A percentile compares a stretch with the other conserved stretches of the same genome.
These are phyloP conservation scores for Huntiella omanensis DNA, from an alignment of 2,329 filamentous ascomycete genomes.

Conservation along the genomic window DNA sequence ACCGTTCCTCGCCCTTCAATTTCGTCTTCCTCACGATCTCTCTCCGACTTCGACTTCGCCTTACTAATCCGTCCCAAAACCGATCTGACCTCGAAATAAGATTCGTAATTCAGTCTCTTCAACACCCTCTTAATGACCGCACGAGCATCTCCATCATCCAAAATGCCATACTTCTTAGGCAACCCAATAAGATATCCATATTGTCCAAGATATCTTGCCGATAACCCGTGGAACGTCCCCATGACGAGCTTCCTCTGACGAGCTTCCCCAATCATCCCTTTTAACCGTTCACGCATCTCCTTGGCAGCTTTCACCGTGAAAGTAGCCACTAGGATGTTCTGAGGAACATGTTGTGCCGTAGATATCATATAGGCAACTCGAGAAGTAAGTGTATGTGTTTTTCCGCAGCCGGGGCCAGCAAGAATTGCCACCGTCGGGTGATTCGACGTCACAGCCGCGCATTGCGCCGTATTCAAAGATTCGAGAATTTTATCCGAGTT, in stretches of 20 bases:
- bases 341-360: conserved; percentile 51
- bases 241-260: conserved; percentile 61
- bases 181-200: conserved; percentile 78
- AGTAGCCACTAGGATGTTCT: conserved; percentile 84
- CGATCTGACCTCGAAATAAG: conserved; percentile 44
- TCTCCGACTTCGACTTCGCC: conserved; percentile 31
- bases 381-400: conserved; percentile 88
- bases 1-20: conserved; percentile 3
- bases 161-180: conserved; percentile 71
- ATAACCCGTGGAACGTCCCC: conserved; percentile 89
- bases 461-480: conserved; percentile 35
- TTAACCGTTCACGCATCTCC: conserved; percentile 84
- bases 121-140: conserved; percentile 68
- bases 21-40: conserved; percentile 1
- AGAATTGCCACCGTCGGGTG: conserved; percentile 43
- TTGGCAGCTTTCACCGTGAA: conserved; percentile 90
- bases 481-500: conserved; percentile 19
- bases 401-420: conserved; percentile 55
- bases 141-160: conserved; percentile 63
- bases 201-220: conserved; percentile 60
- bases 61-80: conserved; percentile 63
- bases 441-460: conserved; percentile 33
- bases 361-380: conserved; percentile 78
- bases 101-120: conserved; percentile 45
- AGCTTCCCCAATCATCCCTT: conserved; percentile 58